Evolutionary conservation across 768 basidiomycete species (phyloP).

Genomic region (Auricularia auricula-judae): DNA sequence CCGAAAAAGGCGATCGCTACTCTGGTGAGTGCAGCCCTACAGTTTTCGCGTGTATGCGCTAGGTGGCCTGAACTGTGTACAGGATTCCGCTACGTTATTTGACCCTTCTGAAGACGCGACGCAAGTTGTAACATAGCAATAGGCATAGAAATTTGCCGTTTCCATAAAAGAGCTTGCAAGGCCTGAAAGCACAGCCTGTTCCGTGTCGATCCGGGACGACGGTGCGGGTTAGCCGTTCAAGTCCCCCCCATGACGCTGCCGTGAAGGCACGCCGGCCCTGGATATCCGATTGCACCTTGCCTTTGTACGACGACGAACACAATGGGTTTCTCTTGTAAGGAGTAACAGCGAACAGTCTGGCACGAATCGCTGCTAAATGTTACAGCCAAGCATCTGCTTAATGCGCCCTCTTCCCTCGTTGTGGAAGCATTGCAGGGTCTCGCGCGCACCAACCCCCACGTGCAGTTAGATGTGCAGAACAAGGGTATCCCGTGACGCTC

Average conservation of each 20-base stretch:
- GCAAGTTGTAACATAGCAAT: too few relatives aligned
- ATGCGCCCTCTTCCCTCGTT: constrained; percentile 58
- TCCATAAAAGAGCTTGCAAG: too few relatives aligned
- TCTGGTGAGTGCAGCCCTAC: background rate
- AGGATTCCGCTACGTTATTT: background rate
- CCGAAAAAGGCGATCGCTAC: background rate
- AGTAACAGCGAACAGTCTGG: background rate
- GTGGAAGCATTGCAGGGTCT: constrained; percentile 63
- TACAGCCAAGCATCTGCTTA: constrained; percentile 65
- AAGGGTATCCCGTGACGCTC: constrained; percentile 37
- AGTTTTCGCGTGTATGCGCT: too few relatives aligned
- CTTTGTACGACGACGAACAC: background rate
- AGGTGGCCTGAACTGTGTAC: background rate
- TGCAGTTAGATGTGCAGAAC: constrained; percentile 58
- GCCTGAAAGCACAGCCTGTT: too few relatives aligned
- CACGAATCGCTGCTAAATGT: background rate
- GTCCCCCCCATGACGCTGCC: too few relatives aligned
- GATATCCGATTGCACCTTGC: background rate
- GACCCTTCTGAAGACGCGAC: background rate
- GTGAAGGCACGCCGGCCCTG: too few relatives aligned
- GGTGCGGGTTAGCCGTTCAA: too few relatives aligned
- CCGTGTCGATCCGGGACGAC: too few relatives aligned
- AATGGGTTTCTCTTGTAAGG: background rate
- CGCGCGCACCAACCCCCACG: constrained; percentile 47
- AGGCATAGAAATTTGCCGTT: too few relatives aligned